phyloP scores from a whole-genome alignment of 148 eudicot species.

The Vaccinium vitisidaea region DNA sequence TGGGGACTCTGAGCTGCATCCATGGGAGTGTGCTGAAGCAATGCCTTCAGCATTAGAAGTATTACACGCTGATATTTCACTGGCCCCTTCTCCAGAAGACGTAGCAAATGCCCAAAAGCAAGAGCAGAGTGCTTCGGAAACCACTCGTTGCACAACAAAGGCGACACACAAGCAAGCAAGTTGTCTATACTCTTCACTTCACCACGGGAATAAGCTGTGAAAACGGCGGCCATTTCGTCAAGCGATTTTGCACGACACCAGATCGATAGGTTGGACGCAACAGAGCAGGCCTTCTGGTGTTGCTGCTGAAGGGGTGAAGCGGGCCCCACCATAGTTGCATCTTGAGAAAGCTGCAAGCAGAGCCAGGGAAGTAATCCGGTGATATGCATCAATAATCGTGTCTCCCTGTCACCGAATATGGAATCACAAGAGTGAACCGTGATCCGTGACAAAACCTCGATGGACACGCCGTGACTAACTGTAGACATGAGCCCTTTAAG shows the following conservation, averaged over 20 bases:
- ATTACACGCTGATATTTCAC: constrained; percentile 91
- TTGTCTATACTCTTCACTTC: constrained; percentile 83
- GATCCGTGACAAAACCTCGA: constrained; percentile 89
- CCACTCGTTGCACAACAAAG: constrained; percentile 88
- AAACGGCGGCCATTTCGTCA: constrained; percentile 80
- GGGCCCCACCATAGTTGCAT: constrained; percentile 44
- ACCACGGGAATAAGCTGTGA: constrained; percentile 76
- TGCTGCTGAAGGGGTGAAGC: constrained; percentile 70
- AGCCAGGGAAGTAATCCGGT: constrained; percentile 97
- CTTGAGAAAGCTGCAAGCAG: constrained; percentile 82
- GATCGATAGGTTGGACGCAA: constrained; percentile 73
- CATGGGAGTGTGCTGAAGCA: constrained; percentile 94
- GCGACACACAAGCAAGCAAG: constrained; percentile 85
- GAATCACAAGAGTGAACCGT: constrained; percentile 93
- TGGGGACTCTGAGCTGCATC: constrained; percentile 99
- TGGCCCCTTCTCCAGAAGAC: constrained; percentile 88
- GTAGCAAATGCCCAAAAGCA: constrained; percentile 87
- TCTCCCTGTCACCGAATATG: constrained; percentile 86
- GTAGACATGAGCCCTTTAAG: constrained; percentile 93
- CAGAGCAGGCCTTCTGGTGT: constrained; percentile 82
- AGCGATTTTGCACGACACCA: constrained; percentile 89
- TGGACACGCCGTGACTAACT: constrained; percentile 81
- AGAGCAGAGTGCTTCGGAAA: constrained; percentile 92
- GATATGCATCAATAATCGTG: constrained; percentile 91
- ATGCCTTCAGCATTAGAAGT: constrained; percentile 82